These are phyloP conservation scores for Lepidium didymum DNA, from an alignment of 345 rosid genomes.

Conservation along the genomic window DNA sequence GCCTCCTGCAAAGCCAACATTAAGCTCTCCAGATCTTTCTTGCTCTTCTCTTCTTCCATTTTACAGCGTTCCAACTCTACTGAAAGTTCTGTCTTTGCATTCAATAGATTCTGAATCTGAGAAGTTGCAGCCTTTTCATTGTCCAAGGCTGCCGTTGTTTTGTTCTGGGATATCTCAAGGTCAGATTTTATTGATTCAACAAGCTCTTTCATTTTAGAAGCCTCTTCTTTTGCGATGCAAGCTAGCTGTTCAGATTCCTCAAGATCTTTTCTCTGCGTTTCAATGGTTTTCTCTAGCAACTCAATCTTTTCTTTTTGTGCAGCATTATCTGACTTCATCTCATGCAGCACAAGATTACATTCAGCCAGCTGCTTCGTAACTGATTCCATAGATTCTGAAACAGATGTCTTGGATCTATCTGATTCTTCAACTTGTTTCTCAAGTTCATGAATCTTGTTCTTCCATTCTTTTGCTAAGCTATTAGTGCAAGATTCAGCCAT, in stretches of 20 bases:
- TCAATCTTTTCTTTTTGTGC: conserved; percentile 63
- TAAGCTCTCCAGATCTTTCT: conserved; percentile 76
- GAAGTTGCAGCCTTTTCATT: conserved; percentile 69
- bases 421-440: conserved; percentile 55
- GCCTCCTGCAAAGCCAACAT: conserved; percentile 78
- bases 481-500: conserved; percentile 77
- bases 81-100: conserved; percentile 58
- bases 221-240: conserved; percentile 40
- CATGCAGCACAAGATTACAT: conserved; percentile 54
- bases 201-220: conserved; percentile 34
- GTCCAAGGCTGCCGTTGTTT: conserved; percentile 55
- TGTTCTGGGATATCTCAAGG: conserved; percentile 52
- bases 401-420: conserved; percentile 58
- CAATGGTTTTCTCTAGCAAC: conserved; percentile 52
- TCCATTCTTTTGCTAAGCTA: conserved; percentile 63
- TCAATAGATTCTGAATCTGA: conserved; percentile 49
- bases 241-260: conserved; percentile 52
- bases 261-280: conserved; percentile 50
- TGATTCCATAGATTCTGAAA: conserved; percentile 72
- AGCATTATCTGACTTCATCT: conserved; percentile 50
- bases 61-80: conserved; percentile 50
- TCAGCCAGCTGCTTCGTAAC: conserved; percentile 67
- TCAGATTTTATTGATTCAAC: conserved; percentile 53
- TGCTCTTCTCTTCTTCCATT: conserved; percentile 77
- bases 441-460: conserved; percentile 47